These are phyloP conservation scores for Globisporangium barbulae DNA, from an alignment of 352 stramenopile genomes.

Conservation along the genomic window DNA sequence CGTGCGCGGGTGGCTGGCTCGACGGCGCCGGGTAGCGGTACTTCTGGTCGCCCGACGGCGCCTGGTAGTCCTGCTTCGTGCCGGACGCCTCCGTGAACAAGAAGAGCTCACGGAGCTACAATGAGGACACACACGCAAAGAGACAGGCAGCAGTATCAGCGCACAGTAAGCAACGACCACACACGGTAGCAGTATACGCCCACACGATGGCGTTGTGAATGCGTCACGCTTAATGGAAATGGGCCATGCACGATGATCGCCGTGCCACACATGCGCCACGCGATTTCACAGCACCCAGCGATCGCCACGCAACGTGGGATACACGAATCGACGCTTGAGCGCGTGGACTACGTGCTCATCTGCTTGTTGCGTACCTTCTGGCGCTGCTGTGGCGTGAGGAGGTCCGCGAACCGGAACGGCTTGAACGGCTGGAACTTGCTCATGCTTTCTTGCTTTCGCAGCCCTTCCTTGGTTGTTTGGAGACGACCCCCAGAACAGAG, in stretches of 20 bases:
- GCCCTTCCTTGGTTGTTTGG: slow-evolving; percentile 7
- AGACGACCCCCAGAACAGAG: slow-evolving; percentile 11
- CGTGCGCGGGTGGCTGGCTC: slow-evolving; percentile 64
- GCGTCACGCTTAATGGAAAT: background rate
- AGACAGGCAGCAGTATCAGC: background rate
- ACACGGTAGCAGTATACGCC: background rate
- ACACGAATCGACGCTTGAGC: background rate
- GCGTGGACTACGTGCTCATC: background rate
- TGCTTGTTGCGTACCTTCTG: slow-evolving; percentile 42
- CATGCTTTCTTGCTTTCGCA: slow-evolving; percentile 29
- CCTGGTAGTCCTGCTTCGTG: slow-evolving; percentile 70
- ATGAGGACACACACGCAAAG: background rate
- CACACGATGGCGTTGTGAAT: background rate
- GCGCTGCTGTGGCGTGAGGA: slow-evolving; percentile 63
- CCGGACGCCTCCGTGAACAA: slow-evolving; percentile 80
- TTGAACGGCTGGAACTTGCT: slow-evolving; percentile 86
- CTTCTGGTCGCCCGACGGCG: slow-evolving; percentile 49
- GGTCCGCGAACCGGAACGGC: slow-evolving; percentile 71
- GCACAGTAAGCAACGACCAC: background rate
- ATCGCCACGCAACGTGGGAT: background rate
- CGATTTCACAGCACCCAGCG: background rate
- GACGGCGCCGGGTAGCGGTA: slow-evolving; percentile 80
- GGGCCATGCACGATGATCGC: background rate
- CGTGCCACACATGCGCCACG: background rate
- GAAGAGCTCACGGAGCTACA: slow-evolving; percentile 73